phyloP scores from a whole-genome alignment of 495 filamentous ascomycete species.

The Sabuloglossum arenarium region DNA sequence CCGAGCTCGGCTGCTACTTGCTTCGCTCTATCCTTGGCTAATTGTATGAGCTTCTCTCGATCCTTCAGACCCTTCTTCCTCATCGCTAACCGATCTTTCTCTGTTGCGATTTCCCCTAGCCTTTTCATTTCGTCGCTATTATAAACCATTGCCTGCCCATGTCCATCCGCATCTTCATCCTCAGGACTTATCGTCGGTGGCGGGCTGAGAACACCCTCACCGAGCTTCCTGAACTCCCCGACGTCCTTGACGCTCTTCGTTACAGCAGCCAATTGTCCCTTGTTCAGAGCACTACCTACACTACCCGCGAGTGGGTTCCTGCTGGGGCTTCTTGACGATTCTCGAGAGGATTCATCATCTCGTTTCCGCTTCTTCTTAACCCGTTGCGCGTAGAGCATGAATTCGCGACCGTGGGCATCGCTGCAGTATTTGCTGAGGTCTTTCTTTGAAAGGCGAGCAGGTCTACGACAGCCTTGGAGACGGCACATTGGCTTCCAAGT shows the following conservation, averaged over 20 bases:
- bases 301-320: conserved; percentile 25
- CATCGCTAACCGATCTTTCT: neutral
- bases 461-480: conserved; percentile 33
- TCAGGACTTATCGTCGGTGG: conserved; percentile 3
- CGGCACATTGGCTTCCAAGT: conserved; percentile 55
- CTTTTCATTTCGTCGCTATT: neutral
- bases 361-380: neutral
- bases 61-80: neutral
- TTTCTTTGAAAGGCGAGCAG: conserved; percentile 27
- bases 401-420: conserved; percentile 39
- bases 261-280: conserved; percentile 34
- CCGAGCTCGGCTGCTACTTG: neutral
- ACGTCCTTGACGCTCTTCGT: conserved; percentile 25
- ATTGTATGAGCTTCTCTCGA: neutral
- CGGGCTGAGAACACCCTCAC: conserved; percentile 17
- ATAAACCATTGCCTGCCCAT: neutral
- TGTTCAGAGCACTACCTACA: conserved; percentile 34
- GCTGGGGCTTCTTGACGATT: neutral
- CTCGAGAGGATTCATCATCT: neutral
- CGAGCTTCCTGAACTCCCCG: conserved; percentile 34
- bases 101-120: neutral
- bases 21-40: neutral
- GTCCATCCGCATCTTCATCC: neutral
- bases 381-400: conserved; percentile 21
- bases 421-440: conserved; percentile 47